These are phyloP conservation scores for Baeospora myosura DNA, from an alignment of 1,284 basidiomycete genomes.

Conservation along the genomic window DNA sequence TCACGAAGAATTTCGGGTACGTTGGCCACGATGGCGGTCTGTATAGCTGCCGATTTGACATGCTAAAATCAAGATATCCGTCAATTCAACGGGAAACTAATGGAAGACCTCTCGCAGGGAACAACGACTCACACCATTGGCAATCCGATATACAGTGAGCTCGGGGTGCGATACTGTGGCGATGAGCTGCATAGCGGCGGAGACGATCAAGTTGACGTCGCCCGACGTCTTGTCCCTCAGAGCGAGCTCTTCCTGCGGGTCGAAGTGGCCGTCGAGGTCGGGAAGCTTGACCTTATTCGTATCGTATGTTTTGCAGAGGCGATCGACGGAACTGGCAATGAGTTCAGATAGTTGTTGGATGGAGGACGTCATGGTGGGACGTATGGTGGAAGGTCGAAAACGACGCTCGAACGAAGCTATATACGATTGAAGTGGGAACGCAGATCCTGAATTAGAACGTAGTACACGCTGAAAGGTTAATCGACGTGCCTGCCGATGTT, in stretches of 20 bases:
- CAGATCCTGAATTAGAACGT: no score
- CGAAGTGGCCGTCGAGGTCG: neutral
- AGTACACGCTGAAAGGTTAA: no score
- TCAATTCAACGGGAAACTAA: no score
- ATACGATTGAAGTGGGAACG: no score
- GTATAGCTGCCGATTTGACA: neutral
- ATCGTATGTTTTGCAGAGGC: neutral
- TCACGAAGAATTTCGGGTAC: conserved; percentile 5
- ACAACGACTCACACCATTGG: neutral
- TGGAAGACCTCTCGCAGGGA: no score
- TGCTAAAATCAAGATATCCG: neutral
- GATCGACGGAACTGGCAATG: neutral
- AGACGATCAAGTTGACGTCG: no score
- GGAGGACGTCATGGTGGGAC: neutral
- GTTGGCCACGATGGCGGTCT: neutral
- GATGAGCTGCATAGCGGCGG: conserved; percentile 10
- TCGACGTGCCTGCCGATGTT: no score
- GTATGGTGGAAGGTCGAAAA: no score
- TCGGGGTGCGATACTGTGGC: neutral
- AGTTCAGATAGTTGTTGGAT: conserved; percentile 2
- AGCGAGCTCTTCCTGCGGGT: no score
- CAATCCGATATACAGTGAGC: neutral
- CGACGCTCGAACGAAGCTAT: no score
- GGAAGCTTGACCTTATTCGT: neutral
- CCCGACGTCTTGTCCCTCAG: no score